Evolutionary conservation across 2,329 filamentous ascomycete species (phyloP).

Genomic region (Cladosporium phlei): DNA sequence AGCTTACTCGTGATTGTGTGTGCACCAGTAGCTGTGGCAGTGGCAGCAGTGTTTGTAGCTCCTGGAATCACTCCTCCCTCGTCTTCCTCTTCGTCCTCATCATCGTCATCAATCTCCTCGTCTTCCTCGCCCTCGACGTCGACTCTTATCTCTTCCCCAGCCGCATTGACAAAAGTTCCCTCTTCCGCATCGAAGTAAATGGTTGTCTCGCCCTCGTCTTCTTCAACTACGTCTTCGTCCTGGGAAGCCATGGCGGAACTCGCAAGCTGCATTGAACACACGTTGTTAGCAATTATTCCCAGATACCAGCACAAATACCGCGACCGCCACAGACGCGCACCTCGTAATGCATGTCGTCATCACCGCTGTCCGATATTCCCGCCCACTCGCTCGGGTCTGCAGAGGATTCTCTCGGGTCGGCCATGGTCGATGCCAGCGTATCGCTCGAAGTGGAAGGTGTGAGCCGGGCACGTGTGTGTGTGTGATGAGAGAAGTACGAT

Average conservation of each 20-base stretch:
- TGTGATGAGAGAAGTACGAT: too few species aligned
- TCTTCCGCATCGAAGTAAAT: conserved; percentile 36
- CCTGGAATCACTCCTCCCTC: conserved; percentile 21
- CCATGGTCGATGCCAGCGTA: background rate
- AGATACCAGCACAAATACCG: background rate
- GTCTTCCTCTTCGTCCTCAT: conserved; percentile 23
- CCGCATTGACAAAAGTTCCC: conserved; percentile 28
- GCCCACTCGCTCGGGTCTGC: conserved; percentile 11
- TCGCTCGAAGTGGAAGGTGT: too few species aligned
- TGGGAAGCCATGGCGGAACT: conserved; percentile 36
- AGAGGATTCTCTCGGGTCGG: background rate
- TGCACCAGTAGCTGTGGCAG: background rate
- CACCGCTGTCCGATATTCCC: conserved; percentile 24
- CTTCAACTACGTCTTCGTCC: conserved; percentile 39
- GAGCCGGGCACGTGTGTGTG: too few species aligned
- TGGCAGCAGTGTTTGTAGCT: background rate
- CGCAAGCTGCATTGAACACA: conserved; percentile 27
- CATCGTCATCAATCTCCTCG: conserved; percentile 28
- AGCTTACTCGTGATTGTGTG: conserved; percentile 2
- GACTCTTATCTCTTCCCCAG: conserved; percentile 26
- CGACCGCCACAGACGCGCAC: conserved; percentile 15
- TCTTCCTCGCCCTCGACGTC: conserved; percentile 25
- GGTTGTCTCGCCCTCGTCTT: conserved; percentile 38
- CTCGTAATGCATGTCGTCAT: conserved; percentile 52
- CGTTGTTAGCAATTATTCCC: conserved; percentile 1